These are phyloP conservation scores for Agarophyton chilense DNA, from an alignment of 23 red algal genomes.

Conservation along the genomic window DNA sequence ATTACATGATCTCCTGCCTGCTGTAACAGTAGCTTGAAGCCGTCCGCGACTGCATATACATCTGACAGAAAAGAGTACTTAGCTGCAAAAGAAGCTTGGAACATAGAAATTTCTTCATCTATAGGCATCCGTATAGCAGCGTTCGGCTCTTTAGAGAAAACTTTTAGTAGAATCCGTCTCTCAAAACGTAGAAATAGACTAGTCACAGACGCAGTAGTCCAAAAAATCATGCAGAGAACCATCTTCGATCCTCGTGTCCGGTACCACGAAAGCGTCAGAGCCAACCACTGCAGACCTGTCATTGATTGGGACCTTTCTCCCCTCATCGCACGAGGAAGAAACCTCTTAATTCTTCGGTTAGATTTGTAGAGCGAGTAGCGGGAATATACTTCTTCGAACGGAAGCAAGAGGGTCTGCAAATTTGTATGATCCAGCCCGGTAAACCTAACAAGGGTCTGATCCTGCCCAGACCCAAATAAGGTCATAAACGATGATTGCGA, in stretches of 20 bases:
- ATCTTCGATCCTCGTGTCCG: conserved; percentile 11
- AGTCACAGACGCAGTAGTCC: not conserved
- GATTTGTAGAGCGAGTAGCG: no score
- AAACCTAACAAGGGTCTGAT: no score
- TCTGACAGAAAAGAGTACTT: not conserved
- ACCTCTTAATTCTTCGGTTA: no score
- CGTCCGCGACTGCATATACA: conserved; percentile 9
- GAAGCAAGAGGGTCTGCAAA: no score
- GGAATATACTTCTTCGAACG: no score
- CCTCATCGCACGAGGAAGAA: no score
- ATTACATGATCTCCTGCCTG: not conserved
- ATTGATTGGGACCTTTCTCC: not conserved
- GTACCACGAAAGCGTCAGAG: not conserved
- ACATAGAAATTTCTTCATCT: no score
- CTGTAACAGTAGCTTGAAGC: conserved; percentile 2
- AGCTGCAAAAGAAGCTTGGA: not conserved
- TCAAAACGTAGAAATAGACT: conserved; percentile 4
- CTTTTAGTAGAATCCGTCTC: not conserved
- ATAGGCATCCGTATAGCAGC: no score
- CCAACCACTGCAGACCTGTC: conserved; percentile 3
- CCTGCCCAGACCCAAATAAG: no score
- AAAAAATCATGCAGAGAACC: conserved; percentile 12
- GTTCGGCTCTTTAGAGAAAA: no score
- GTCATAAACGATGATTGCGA: no score
- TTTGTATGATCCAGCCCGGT: no score